Evolutionary conservation across 1,139 yeast species (phyloP).

Genomic region (Pichia sp.): DNA sequence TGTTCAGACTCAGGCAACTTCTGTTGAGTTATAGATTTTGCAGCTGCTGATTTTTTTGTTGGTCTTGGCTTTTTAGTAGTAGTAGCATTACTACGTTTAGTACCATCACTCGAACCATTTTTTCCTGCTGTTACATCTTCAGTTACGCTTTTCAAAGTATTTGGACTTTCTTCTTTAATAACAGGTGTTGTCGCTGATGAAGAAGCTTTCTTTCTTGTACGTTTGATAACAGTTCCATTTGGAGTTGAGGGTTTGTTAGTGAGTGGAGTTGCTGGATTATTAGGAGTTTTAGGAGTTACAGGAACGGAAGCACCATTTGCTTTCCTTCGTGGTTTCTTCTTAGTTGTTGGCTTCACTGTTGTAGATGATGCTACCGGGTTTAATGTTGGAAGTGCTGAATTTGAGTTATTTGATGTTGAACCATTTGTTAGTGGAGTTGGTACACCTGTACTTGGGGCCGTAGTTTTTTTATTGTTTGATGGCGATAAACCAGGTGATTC

Average conservation of each 20-base stretch:
- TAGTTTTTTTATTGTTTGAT: constrained; percentile 13
- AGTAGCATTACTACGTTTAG: not conserved
- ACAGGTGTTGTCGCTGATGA: constrained; percentile 22
- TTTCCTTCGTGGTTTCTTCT: constrained; percentile 19
- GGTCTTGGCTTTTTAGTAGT: not conserved
- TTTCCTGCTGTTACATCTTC: constrained; percentile 1
- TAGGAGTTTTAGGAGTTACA: constrained; percentile 29
- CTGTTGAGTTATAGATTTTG: not conserved
- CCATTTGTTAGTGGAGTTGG: constrained; percentile 18
- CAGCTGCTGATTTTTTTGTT: not conserved
- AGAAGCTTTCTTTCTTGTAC: constrained; percentile 19
- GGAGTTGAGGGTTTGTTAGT: constrained; percentile 13
- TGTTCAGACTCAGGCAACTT: not conserved
- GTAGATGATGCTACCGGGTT: not conserved
- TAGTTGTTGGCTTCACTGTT: not conserved
- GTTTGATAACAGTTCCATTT: constrained; percentile 12
- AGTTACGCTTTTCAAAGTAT: constrained; percentile 12
- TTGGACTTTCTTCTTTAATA: constrained; percentile 24
- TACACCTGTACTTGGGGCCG: constrained; percentile 16
- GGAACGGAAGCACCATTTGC: constrained; percentile 30
- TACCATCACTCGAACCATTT: not conserved
- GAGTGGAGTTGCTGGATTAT: constrained; percentile 26
- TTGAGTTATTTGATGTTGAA: constrained; percentile 20
- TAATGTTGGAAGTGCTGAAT: not conserved
- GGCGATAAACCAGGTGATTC: constrained; percentile 8